A percentile compares a stretch with the other conserved stretches of the same genome.
These are phyloP conservation scores for Monosporozyma aerobia DNA, from an alignment of 805 yeast genomes.

Conservation along the genomic window DNA sequence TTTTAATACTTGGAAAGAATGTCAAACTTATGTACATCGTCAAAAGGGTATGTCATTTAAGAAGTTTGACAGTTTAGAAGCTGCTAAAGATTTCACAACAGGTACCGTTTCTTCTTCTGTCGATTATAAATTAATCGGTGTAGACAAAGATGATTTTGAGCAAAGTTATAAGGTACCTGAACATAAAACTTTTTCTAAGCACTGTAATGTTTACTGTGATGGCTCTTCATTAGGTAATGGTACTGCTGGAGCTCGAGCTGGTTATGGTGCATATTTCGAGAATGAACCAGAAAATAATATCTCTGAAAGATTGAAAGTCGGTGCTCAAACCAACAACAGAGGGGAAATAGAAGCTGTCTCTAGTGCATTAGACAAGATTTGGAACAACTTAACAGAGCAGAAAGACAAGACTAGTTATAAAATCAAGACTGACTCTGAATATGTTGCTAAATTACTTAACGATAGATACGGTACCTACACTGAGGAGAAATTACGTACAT, in stretches of 20 bases:
- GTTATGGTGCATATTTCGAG: constrained; percentile 73
- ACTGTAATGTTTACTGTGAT: constrained; percentile 50
- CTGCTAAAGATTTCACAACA: constrained; percentile 30
- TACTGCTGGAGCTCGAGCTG: constrained; percentile 31
- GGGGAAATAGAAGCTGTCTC: constrained; percentile 69
- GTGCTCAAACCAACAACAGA: constrained; percentile 61
- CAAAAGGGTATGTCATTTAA: constrained; percentile 35
- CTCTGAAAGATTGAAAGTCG: constrained; percentile 40
- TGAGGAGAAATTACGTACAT: constrained; percentile 34
- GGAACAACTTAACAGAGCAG: constrained; percentile 17
- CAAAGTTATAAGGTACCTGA: constrained; percentile 4
- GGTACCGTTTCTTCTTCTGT: constrained; percentile 10
- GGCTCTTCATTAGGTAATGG: constrained; percentile 70
- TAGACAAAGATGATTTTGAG: constrained; percentile 8
- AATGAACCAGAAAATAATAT: constrained; percentile 40
- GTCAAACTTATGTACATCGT: constrained; percentile 24
- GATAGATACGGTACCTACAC: constrained; percentile 44
- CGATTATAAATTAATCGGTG: constrained; percentile 19
- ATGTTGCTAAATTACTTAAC: constrained; percentile 47
- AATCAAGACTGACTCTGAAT: constrained; percentile 65
- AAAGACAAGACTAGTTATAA: constrained; percentile 23
- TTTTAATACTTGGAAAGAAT: constrained; percentile 28
- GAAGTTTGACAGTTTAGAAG: constrained; percentile 31
- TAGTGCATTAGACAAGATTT: constrained; percentile 42
- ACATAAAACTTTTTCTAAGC: constrained; percentile 3